Conservation (phyloP, 129 eudicot species). For the Saussurea involucrata region DNA sequence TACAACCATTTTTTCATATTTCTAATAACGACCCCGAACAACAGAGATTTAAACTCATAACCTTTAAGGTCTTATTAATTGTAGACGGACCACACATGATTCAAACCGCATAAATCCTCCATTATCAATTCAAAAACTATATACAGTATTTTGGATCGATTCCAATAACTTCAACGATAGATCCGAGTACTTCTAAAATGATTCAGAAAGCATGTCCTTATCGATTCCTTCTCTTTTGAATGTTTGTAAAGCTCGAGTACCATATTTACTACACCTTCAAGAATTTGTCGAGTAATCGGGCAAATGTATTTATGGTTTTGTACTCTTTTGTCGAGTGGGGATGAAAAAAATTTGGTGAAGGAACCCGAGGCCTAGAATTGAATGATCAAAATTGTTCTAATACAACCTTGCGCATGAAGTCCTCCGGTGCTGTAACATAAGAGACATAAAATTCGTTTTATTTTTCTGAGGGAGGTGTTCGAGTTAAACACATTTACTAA, state of each 20-base stretch:
- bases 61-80: neutral
- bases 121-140: constrained; percentile 11
- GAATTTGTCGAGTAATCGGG: neutral
- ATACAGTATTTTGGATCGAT: neutral
- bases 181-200: neutral
- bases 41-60: neutral
- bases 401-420: constrained; percentile 77
- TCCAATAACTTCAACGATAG: constrained; percentile 4
- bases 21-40: neutral
- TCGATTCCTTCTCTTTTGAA: neutral
- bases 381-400: constrained; percentile 52
- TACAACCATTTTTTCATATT: neutral
- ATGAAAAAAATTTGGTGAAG: neutral
- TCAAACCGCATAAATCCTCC: neutral
- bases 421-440: constrained; percentile 69
- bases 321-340: neutral
- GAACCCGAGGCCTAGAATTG: constrained; percentile 7
- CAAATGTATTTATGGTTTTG: constrained; percentile 14
- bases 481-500: neutral
- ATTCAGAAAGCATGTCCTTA: neutral
- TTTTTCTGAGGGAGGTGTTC: neutral
- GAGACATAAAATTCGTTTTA: neutral
- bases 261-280: neutral
- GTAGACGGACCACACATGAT: neutral
- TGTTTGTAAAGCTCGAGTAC: neutral